Percentiles rank a stretch among this genome's conserved stretches.
Conservation (phyloP, 108 stramenopile species). For the Chaetoceros muelleri region DNA sequence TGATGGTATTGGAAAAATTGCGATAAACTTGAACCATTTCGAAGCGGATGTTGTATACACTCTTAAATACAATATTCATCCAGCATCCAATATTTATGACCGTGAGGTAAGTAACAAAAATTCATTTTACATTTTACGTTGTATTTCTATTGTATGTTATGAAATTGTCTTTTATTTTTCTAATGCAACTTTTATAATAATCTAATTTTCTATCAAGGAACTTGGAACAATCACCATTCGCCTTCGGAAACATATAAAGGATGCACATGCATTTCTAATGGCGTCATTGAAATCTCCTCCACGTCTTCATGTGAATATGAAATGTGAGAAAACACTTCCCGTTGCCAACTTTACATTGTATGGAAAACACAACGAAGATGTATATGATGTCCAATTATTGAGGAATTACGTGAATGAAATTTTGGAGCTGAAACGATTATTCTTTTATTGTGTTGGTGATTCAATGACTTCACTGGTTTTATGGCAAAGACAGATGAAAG, state of each 20-base stretch:
- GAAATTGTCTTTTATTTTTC: too few relatives aligned
- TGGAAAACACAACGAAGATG: constrained; percentile 25
- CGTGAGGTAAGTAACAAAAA: too few relatives aligned
- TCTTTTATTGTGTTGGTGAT: neutral
- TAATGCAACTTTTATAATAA: neutral
- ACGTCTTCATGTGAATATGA: constrained; percentile 7
- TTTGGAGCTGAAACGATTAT: constrained; percentile 1
- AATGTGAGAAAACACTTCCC: constrained; percentile 15
- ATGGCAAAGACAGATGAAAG: constrained; percentile 63
- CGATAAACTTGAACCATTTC: constrained; percentile 28
- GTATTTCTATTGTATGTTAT: too few relatives aligned
- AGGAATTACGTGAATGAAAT: constrained; percentile 27
- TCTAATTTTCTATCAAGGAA: neutral
- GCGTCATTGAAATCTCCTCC: constrained; percentile 3
- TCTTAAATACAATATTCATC: constrained; percentile 11
- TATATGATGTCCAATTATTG: constrained; percentile 16
- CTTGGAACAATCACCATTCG: constrained; percentile 15
- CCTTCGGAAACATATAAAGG: constrained; percentile 14
- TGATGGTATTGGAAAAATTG: constrained; percentile 34
- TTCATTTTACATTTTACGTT: too few relatives aligned
- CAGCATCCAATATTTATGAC: constrained; percentile 6
- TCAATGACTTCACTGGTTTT: constrained; percentile 34
- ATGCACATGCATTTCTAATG: constrained; percentile 9
- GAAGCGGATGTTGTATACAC: constrained; percentile 12
- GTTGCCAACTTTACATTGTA: constrained; percentile 17